Percentiles rank a stretch among this genome's conserved stretches.
Evolutionary conservation across 345 rosid genomes (phyloP).

Genomic region (Lumnitzera racemosa): DNA sequence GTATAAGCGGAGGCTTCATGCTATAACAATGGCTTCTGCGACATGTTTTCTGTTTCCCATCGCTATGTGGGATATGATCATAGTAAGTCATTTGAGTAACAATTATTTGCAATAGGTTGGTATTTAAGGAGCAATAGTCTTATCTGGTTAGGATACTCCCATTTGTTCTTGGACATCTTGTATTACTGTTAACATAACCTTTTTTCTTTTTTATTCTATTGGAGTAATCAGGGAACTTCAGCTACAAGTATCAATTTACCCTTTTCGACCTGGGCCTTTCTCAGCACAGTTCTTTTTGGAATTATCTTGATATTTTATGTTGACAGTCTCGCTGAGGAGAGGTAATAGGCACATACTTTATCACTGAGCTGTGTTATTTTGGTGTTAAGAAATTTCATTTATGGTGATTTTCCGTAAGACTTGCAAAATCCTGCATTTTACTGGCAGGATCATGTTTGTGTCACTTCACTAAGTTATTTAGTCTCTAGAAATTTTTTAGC

Average conservation of each 20-base stretch:
- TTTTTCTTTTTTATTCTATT: slow-evolving; percentile 9
- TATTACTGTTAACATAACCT: not conserved
- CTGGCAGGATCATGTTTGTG: no score
- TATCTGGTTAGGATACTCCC: no score
- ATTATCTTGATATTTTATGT: slow-evolving; percentile 78
- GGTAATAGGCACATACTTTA: slow-evolving; percentile 28
- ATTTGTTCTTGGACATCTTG: no score
- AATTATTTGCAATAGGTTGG: not conserved
- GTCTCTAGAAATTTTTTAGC: no score
- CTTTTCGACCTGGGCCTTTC: slow-evolving; percentile 87
- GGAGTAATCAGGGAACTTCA: slow-evolving; percentile 60
- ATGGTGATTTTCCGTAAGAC: no score
- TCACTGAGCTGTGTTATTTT: not conserved
- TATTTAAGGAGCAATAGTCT: not conserved
- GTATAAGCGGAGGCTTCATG: slow-evolving; percentile 85
- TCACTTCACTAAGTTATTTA: no score
- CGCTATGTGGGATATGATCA: slow-evolving; percentile 96
- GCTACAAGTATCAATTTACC: slow-evolving; percentile 42
- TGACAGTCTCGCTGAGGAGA: slow-evolving; percentile 91
- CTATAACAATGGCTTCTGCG: slow-evolving; percentile 77
- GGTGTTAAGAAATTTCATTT: no score
- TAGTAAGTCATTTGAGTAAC: slow-evolving; percentile 40
- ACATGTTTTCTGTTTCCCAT: slow-evolving; percentile 90
- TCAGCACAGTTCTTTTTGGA: slow-evolving; percentile 72
- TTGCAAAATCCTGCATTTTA: no score